These are phyloP conservation scores for Aspergillus chevalieri DNA, from an alignment of 2,329 filamentous ascomycete genomes.

Conservation along the genomic window DNA sequence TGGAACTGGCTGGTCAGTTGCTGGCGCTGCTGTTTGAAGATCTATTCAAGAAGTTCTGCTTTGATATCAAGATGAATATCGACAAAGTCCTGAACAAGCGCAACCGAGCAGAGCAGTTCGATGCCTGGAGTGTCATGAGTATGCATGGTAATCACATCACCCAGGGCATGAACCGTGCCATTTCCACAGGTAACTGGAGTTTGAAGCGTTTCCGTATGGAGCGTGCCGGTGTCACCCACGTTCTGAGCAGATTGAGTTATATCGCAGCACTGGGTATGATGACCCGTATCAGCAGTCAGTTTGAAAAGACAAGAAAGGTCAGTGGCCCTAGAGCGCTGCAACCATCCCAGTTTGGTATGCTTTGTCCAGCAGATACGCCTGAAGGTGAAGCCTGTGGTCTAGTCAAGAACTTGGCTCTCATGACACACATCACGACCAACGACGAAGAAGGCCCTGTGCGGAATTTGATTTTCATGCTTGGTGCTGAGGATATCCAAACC, in stretches of 20 bases:
- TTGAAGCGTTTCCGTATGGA: constrained; percentile 99
- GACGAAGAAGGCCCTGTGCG: constrained; percentile 88
- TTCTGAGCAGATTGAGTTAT: constrained; percentile 90
- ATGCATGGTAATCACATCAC: constrained; percentile 84
- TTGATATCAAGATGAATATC: constrained; percentile 83
- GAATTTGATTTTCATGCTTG: constrained; percentile 77
- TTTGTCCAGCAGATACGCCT: constrained; percentile 93
- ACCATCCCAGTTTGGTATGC: constrained; percentile 96
- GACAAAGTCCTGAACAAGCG: constrained; percentile 95
- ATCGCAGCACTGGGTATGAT: constrained; percentile 98
- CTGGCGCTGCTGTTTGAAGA: constrained; percentile 93
- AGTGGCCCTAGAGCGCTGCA: constrained; percentile 92
- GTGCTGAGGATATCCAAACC: constrained; percentile 73
- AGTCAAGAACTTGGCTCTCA: constrained; percentile 94
- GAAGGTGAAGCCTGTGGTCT: constrained; percentile 98
- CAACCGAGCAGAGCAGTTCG: constrained; percentile 79
- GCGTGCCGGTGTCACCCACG: constrained; percentile 90
- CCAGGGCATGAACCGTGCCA: constrained; percentile 87
- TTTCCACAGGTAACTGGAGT: constrained; percentile 96
- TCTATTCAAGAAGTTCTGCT: constrained; percentile 91
- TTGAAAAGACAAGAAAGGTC: constrained; percentile 97
- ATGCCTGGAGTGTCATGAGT: constrained; percentile 76
- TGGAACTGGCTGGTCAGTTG: constrained; percentile 91
- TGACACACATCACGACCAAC: constrained; percentile 98
- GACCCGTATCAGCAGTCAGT: constrained; percentile 97